A percentile compares a stretch with the other conserved stretches of the same genome.
These are phyloP conservation scores for Alternaria sp. DNA, from an alignment of 2,329 filamentous ascomycete genomes.

Conservation along the genomic window DNA sequence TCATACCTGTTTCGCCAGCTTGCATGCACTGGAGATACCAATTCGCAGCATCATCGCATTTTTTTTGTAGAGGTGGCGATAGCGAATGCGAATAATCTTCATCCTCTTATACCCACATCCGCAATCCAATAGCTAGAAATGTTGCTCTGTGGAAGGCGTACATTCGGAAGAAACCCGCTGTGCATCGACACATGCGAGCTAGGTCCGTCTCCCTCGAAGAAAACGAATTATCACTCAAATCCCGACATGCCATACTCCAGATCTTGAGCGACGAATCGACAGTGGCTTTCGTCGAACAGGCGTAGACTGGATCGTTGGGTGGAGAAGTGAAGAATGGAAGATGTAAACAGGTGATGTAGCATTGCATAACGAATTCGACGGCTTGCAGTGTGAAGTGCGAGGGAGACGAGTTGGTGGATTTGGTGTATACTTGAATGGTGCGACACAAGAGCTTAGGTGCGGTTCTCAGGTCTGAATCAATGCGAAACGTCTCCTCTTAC, in stretches of 20 bases:
- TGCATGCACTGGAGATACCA: conserved; percentile 34
- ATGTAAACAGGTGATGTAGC: conserved; percentile 40
- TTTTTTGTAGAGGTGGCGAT: conserved; percentile 27
- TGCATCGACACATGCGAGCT: conserved; percentile 32
- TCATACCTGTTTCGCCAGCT: conserved; percentile 44
- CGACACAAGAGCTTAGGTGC: conserved; percentile 34
- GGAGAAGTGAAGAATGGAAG: conserved; percentile 35
- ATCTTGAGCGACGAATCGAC: conserved; percentile 41
- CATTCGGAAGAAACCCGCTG: conserved; percentile 38
- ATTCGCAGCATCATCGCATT: conserved; percentile 32
- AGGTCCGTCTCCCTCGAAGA: conserved; percentile 21
- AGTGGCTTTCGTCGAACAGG: conserved; percentile 39
- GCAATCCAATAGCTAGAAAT: conserved; percentile 35
- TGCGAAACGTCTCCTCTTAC: conserved; percentile 41
- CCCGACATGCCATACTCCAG: conserved; percentile 32
- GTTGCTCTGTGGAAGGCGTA: conserved; percentile 34
- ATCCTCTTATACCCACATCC: conserved; percentile 37
- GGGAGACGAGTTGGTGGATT: neutral
- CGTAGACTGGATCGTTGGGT: conserved; percentile 35
- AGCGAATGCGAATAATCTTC: conserved; percentile 31
- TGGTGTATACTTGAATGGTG: conserved; percentile 25
- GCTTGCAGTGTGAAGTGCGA: conserved; percentile 30
- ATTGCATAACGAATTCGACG: conserved; percentile 39
- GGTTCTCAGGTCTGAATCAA: conserved; percentile 32
- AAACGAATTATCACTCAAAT: neutral